These are phyloP conservation scores for Mallotus repandus DNA, from an alignment of 441 rosid genomes.

Conservation along the genomic window DNA sequence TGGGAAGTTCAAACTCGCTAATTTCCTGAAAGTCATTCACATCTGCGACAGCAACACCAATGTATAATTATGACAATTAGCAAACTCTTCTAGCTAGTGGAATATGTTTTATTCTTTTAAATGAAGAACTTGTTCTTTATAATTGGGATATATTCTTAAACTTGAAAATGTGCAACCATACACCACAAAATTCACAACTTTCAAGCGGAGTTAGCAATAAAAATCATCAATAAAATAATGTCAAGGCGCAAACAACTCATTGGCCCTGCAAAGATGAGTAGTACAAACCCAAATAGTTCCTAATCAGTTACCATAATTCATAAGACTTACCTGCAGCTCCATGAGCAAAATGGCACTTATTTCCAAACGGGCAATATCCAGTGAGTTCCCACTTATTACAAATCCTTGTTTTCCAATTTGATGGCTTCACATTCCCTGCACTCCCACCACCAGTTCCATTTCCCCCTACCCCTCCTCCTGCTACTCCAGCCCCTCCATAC, in stretches of 20 bases:
- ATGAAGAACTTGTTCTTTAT: background rate
- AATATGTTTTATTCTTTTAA: background rate
- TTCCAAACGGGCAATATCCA: conserved; percentile 81
- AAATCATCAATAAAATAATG: background rate
- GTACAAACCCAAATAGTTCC: background rate
- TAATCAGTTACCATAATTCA: background rate
- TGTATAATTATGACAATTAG: background rate
- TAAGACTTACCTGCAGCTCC: conserved; percentile 63
- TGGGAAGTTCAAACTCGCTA: conserved; percentile 12
- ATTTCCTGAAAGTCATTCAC: background rate
- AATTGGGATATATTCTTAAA: background rate
- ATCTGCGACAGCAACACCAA: background rate
- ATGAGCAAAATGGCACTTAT: conserved; percentile 89
- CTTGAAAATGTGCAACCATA: background rate
- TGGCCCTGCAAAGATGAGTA: background rate
- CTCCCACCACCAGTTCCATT: conserved; percentile 17
- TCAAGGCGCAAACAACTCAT: background rate
- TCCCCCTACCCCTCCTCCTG: conserved; percentile 22
- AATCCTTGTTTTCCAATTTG: conserved; percentile 88
- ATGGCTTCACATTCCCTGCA: conserved; percentile 51
- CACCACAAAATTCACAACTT: background rate
- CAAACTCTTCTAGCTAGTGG: background rate
- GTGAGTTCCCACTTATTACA: conserved; percentile 90
- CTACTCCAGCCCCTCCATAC: conserved; percentile 41
- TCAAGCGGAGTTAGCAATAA: background rate